Percentiles rank a stretch among this genome's conserved stretches.
phyloP scores from a whole-genome alignment of 305 asterid genomes.

The Fraxinus greggii region DNA sequence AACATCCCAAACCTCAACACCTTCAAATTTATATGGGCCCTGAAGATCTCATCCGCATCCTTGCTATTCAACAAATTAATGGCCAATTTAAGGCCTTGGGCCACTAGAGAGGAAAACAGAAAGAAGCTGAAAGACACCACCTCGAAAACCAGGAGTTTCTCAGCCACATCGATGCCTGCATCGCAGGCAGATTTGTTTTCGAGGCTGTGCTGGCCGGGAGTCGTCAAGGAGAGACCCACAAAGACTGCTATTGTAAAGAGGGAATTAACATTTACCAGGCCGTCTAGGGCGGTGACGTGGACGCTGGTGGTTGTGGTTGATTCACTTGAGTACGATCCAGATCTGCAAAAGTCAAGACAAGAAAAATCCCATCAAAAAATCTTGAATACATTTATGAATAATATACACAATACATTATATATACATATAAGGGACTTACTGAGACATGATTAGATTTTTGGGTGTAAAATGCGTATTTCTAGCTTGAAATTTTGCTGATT shows the following conservation, averaged over 20 bases:
- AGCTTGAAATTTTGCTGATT: not conserved
- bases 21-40: conserved; percentile 46
- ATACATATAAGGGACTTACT: not conserved
- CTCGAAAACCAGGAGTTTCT: conserved; percentile 41
- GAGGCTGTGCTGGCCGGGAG: conserved; percentile 19
- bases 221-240: conserved; percentile 19
- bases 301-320: not conserved
- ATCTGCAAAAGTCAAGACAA: not conserved
- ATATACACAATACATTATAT: not conserved
- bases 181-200: conserved; percentile 15
- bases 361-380: not conserved
- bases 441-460: not conserved
- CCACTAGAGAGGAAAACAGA: conserved; percentile 54
- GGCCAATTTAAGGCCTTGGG: conserved; percentile 53
- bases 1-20: conserved; percentile 43
- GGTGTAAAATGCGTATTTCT: not conserved
- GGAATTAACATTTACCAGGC: not conserved
- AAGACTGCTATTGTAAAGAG: conserved; percentile 5
- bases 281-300: conserved; percentile 4
- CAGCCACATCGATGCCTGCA: conserved; percentile 20
- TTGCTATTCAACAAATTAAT: conserved; percentile 44
- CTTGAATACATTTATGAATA: not conserved
- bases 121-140: conserved; percentile 50
- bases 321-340: not conserved
- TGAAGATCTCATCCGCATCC: conserved; percentile 41